A percentile compares a stretch with the other conserved stretches of the same genome.
phyloP scores from a whole-genome alignment of 2,329 filamentous ascomycete species.

The Hymenoscyphus albidus region DNA sequence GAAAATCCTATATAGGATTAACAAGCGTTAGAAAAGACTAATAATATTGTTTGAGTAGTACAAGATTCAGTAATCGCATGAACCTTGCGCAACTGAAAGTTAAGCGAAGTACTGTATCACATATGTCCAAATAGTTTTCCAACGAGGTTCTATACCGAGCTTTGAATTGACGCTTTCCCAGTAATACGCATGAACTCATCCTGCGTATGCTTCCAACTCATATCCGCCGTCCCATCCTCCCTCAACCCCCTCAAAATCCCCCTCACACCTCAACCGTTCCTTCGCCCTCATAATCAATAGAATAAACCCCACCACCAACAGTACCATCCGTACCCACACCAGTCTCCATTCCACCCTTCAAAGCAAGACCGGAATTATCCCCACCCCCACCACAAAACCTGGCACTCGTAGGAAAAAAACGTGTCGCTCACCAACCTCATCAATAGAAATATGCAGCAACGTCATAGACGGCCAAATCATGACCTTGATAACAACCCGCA shows the following conservation, averaged over 20 bases:
- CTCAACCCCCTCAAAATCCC: constrained; percentile 16
- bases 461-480: background rate
- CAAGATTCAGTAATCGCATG: too few relatives aligned
- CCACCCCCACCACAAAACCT: constrained; percentile 13
- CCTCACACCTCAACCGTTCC: constrained; percentile 13
- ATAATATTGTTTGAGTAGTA: too few relatives aligned
- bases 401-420: constrained; percentile 22
- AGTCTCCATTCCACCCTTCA: constrained; percentile 9
- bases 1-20: too few relatives aligned
- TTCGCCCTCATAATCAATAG: constrained; percentile 16
- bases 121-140: too few relatives aligned
- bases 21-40: too few relatives aligned
- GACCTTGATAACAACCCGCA: background rate
- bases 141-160: too few relatives aligned
- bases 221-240: constrained; percentile 1
- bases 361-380: background rate
- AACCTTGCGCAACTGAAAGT: too few relatives aligned
- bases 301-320: constrained; percentile 24
- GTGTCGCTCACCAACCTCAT: constrained; percentile 28
- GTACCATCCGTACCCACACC: constrained; percentile 17
- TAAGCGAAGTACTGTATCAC: too few relatives aligned
- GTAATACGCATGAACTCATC: background rate
- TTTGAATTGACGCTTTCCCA: too few relatives aligned
- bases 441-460: constrained; percentile 12
- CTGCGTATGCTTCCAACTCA: background rate